phyloP scores from a whole-genome alignment of 2,329 filamentous ascomycete genomes.

The Exserohilum rostratum region DNA sequence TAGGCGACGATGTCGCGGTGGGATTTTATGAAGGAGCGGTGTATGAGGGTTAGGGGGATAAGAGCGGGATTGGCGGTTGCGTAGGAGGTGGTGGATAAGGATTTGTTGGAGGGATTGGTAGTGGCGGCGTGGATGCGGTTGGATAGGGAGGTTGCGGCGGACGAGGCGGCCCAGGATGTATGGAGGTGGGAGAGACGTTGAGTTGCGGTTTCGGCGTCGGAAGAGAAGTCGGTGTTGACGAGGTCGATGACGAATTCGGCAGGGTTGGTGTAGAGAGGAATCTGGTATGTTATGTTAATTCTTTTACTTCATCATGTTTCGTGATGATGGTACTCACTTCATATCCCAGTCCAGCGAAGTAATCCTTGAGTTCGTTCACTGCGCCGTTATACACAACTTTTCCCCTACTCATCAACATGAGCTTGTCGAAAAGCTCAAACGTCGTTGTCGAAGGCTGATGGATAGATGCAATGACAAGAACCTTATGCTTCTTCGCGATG shows the following conservation, averaged over 20 bases:
- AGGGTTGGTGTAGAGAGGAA: slow-evolving; percentile 76
- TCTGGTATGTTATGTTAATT: slow-evolving; percentile 33
- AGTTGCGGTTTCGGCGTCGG: slow-evolving; percentile 55
- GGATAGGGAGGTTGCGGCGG: slow-evolving; percentile 37
- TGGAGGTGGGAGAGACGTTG: slow-evolving; percentile 61
- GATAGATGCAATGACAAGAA: slow-evolving; percentile 80
- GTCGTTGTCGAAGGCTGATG: slow-evolving; percentile 84
- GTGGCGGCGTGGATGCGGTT: background rate
- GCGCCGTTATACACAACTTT: slow-evolving; percentile 75
- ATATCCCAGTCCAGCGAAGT: slow-evolving; percentile 68
- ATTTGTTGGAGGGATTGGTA: background rate
- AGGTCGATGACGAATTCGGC: slow-evolving; percentile 81
- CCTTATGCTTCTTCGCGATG: slow-evolving; percentile 70
- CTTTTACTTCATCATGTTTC: background rate
- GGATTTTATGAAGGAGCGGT: slow-evolving; percentile 81
- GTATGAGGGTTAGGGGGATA: slow-evolving; percentile 70
- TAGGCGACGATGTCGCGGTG: slow-evolving; percentile 86
- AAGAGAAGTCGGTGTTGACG: slow-evolving; percentile 76
- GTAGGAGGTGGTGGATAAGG: background rate
- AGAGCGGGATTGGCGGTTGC: slow-evolving; percentile 53
- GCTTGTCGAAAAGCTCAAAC: slow-evolving; percentile 80
- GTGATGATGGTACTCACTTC: slow-evolving; percentile 12
- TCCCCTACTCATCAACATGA: slow-evolving; percentile 74
- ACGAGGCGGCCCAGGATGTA: slow-evolving; percentile 61
- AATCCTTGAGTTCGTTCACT: slow-evolving; percentile 61